Evolutionary conservation across 305 asterid genomes (phyloP), one percentile per base, ranked within the genome.

Genomic region (Solanum aculeatissimum): DNA sequence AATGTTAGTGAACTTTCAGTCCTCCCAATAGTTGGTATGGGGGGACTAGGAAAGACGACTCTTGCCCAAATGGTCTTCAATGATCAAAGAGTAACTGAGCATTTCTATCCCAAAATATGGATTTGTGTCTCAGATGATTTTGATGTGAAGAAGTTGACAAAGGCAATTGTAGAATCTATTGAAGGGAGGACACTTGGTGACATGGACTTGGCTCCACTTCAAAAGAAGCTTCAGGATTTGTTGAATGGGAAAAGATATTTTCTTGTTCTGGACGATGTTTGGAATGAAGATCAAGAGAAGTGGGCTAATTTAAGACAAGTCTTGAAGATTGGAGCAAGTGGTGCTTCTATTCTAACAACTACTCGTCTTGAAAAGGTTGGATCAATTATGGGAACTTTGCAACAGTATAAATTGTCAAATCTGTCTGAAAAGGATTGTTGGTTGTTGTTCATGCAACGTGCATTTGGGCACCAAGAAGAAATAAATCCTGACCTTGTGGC

Each of bases 341-440:
- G 89, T 57, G 47, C 88, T 51, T 85, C 60, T 62, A 38, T 90
- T 9, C 62, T 90, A 16, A 70, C 87, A 15, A 90, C 92, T 15
- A 86, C 88, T 25, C 86, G 89, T 5, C 53, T 63, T 43, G 42
- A 42, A 69, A 82, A 49, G 18, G 83, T 86, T 9, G 81, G 86
- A 2, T 38, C 80, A 75, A 63, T 86, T 66, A 25, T 80, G 63
- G 86, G 86, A 66, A 83, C 86, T 2, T 27, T 35, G 54, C 79
- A 16, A 15, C 69, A 87, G 1, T 65, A 80, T 66, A 47, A 57
- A 21, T 80, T 88, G 54, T 85, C 80, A 43, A 85, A 47, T 19
- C 58, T 88, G 86, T 58, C 81, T 2, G 80, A 82, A 38, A 89
- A 85, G 25, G 85, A 90, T 21, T 85, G 85, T 11, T 87, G 86